These are phyloP conservation scores for Gloeopeniophorella convolvens DNA, from an alignment of 768 basidiomycete species.

Conservation along the genomic window DNA sequence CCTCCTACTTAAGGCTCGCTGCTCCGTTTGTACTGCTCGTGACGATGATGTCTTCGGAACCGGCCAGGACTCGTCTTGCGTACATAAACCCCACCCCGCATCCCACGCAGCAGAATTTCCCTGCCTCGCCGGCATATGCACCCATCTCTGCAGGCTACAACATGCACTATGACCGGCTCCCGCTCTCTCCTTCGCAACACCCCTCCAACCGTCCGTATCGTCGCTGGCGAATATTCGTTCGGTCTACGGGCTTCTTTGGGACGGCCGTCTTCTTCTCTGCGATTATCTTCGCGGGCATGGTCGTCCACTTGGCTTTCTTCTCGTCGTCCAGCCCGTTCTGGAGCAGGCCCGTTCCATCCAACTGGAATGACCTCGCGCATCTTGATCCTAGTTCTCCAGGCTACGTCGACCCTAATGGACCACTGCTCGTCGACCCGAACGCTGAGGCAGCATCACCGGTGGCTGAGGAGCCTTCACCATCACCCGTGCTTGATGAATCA, in stretches of 20 bases:
- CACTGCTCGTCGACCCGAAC: not conserved
- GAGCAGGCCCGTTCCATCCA: not conserved
- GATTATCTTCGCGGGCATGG: not conserved
- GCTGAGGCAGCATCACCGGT: not conserved
- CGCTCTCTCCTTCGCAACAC: not conserved
- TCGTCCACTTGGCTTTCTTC: constrained; percentile 5
- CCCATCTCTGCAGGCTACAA: not conserved
- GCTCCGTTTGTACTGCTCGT: too few relatives aligned
- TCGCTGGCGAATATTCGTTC: constrained; percentile 1
- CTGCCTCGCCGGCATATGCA: too few relatives aligned
- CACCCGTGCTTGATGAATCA: not conserved
- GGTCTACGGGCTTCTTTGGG: not conserved
- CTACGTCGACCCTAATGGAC: not conserved
- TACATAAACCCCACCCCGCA: not conserved
- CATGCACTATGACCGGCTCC: not conserved
- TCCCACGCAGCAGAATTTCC: too few relatives aligned
- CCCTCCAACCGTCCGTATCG: not conserved
- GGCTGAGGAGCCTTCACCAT: not conserved
- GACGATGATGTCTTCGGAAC: too few relatives aligned
- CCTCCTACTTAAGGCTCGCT: too few relatives aligned
- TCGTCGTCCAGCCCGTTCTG: not conserved
- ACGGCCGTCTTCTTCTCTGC: not conserved
- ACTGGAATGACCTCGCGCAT: not conserved
- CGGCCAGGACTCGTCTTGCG: too few relatives aligned
- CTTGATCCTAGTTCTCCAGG: not conserved